Evolutionary conservation across 192 early-diverging fungal species (phyloP).

Genomic region (Entrophospora sp.): DNA sequence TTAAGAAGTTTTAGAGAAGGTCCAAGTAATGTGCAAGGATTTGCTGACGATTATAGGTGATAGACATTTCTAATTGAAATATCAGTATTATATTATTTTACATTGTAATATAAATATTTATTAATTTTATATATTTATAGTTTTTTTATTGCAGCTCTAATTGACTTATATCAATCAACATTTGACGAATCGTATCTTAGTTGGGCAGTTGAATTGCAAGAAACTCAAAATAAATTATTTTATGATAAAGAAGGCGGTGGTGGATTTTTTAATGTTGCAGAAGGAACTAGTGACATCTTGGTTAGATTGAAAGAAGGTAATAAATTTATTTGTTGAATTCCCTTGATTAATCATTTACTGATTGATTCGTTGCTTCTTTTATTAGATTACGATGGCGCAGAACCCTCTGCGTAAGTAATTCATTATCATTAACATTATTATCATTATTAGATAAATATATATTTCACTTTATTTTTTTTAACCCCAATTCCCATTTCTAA

Average conservation of each 20-base stretch:
- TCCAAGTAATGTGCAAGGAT: slow-evolving; percentile 38
- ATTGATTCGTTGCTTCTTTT: background rate
- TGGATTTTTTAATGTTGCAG: slow-evolving; percentile 40
- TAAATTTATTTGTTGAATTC: background rate
- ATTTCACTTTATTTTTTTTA: background rate
- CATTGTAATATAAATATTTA: background rate
- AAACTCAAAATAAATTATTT: slow-evolving; percentile 44
- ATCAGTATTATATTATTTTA: background rate
- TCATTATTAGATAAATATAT: background rate
- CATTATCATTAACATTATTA: no score
- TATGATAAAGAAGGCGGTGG: slow-evolving; percentile 43
- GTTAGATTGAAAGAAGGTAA: slow-evolving; percentile 49
- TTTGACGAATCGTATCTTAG: slow-evolving; percentile 42
- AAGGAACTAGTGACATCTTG: slow-evolving; percentile 34
- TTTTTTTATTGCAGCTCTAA: slow-evolving; percentile 37
- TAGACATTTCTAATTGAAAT: background rate
- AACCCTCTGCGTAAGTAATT: slow-evolving; percentile 40
- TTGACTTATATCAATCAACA: slow-evolving; percentile 49
- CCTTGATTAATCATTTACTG: background rate
- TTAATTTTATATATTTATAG: background rate
- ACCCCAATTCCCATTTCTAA: background rate
- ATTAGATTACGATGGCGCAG: slow-evolving; percentile 56
- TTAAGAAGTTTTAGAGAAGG: slow-evolving; percentile 40
- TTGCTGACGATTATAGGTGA: slow-evolving; percentile 52
- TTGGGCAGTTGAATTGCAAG: slow-evolving; percentile 53